These are phyloP conservation scores for Rhinocladiella mackenziei DNA, from an alignment of 2,329 filamentous ascomycete genomes.

Conservation along the genomic window DNA sequence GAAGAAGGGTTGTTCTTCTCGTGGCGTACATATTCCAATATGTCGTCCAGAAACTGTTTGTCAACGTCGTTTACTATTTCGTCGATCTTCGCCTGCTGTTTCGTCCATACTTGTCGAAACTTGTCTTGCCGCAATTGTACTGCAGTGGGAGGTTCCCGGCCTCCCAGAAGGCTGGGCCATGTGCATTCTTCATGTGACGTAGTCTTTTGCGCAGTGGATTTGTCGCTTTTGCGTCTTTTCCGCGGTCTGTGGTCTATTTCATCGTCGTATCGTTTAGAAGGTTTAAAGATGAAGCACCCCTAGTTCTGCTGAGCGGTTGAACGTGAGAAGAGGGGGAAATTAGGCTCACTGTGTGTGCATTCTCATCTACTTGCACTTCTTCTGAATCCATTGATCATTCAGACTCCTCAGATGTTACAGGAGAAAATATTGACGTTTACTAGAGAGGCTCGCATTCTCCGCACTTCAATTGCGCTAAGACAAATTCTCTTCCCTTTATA, in stretches of 20 bases:
- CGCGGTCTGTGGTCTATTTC: constrained; percentile 42
- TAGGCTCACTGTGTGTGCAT: constrained; percentile 15
- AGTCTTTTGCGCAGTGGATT: constrained; percentile 28
- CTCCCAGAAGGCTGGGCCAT: constrained; percentile 41
- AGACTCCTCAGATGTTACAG: too few species aligned
- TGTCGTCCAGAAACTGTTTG: constrained; percentile 37
- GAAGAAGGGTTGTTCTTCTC: not conserved
- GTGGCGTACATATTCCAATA: constrained; percentile 25
- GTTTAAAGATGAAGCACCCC: constrained; percentile 29
- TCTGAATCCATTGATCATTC: constrained; percentile 9
- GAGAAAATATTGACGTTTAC: too few species aligned
- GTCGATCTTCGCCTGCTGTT: constrained; percentile 40
- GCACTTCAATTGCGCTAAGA: too few species aligned
- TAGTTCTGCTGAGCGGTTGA: constrained; percentile 3
- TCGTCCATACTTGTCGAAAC: constrained; percentile 40
- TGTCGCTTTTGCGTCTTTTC: constrained; percentile 57
- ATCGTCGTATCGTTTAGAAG: constrained; percentile 11
- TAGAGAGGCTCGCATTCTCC: too few species aligned
- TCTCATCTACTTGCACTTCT: constrained; percentile 15
- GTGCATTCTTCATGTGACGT: constrained; percentile 14
- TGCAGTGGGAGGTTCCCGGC: constrained; percentile 35
- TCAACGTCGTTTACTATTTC: constrained; percentile 40
- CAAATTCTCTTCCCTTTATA: too few species aligned
- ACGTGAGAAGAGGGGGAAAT: not conserved
- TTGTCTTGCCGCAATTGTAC: constrained; percentile 36